Evolutionary conservation across 2,329 filamentous ascomycete species (phyloP).

Genomic region (Aspergillus sp.): DNA sequence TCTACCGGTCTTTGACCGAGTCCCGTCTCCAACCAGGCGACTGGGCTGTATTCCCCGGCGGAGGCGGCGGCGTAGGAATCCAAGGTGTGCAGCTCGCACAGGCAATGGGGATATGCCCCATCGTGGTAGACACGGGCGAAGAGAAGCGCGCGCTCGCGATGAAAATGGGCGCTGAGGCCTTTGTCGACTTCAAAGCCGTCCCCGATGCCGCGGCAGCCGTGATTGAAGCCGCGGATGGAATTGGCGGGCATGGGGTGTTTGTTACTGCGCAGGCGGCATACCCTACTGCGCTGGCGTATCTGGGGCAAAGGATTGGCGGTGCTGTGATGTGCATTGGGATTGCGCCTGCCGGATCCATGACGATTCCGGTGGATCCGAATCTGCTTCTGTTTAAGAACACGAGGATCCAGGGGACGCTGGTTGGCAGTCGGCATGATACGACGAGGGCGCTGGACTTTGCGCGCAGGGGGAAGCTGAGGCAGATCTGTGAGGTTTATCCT

Average conservation of each 20-base stretch:
- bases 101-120: slow-evolving; percentile 58
- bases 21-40: slow-evolving; percentile 52
- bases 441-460: slow-evolving; percentile 46
- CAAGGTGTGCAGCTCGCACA: slow-evolving; percentile 57
- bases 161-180: slow-evolving; percentile 55
- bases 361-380: slow-evolving; percentile 27
- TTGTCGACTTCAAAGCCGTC: slow-evolving; percentile 54
- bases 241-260: slow-evolving; percentile 49
- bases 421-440: slow-evolving; percentile 34
- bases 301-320: slow-evolving; percentile 45
- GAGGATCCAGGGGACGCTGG: slow-evolving; percentile 28
- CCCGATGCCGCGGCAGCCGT: slow-evolving; percentile 41
- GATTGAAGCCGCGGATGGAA: slow-evolving; percentile 46
- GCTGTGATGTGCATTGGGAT: slow-evolving; percentile 55
- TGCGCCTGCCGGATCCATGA: slow-evolving; percentile 22
- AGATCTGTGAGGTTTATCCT: slow-evolving; percentile 51
- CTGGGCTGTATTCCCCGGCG: slow-evolving; percentile 46
- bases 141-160: slow-evolving; percentile 48
- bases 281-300: slow-evolving; percentile 42
- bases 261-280: slow-evolving; percentile 43
- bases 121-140: slow-evolving; percentile 56
- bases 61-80: slow-evolving; percentile 58
- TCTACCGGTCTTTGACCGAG: slow-evolving; percentile 57
- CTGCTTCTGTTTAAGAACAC: slow-evolving; percentile 27
- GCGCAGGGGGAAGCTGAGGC: slow-evolving; percentile 50